These are phyloP conservation scores for Colletotrichum costaricense DNA, from an alignment of 2,329 filamentous ascomycete species.

Conservation along the genomic window DNA sequence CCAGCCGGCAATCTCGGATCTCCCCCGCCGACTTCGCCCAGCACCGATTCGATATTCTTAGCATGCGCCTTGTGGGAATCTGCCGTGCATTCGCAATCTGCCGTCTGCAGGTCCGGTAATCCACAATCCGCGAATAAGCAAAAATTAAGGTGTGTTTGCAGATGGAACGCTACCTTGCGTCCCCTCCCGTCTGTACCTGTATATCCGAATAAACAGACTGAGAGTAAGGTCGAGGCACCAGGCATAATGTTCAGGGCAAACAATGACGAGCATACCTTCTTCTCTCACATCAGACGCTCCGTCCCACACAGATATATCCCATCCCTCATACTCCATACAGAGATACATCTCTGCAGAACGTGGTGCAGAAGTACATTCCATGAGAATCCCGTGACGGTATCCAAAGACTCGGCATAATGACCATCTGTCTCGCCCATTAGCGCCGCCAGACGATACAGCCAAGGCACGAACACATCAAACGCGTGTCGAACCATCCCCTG, in stretches of 20 bases:
- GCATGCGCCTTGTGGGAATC: background rate
- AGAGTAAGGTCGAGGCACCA: background rate
- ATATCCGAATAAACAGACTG: background rate
- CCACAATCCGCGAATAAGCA: background rate
- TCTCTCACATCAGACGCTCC: background rate
- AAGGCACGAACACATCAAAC: background rate
- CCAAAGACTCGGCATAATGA: slow-evolving; percentile 16
- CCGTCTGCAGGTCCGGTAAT: background rate
- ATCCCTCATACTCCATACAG: background rate
- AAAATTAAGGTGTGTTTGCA: background rate
- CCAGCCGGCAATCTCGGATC: slow-evolving; percentile 12
- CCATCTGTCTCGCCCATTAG: slow-evolving; percentile 5
- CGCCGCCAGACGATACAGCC: background rate
- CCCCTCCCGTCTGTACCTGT: background rate
- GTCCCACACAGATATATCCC: background rate
- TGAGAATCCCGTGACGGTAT: slow-evolving; percentile 4
- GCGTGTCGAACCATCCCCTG: background rate
- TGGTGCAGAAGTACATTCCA: too few species aligned
- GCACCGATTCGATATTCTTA: background rate
- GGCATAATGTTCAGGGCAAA: background rate
- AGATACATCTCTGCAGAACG: too few species aligned
- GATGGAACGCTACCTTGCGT: background rate
- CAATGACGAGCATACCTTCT: slow-evolving; percentile 6
- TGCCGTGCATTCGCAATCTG: background rate
- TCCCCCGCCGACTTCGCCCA: slow-evolving; percentile 1